phyloP scores from a whole-genome alignment of 2,329 filamentous ascomycete genomes.

The Aspergillus udagawae region DNA sequence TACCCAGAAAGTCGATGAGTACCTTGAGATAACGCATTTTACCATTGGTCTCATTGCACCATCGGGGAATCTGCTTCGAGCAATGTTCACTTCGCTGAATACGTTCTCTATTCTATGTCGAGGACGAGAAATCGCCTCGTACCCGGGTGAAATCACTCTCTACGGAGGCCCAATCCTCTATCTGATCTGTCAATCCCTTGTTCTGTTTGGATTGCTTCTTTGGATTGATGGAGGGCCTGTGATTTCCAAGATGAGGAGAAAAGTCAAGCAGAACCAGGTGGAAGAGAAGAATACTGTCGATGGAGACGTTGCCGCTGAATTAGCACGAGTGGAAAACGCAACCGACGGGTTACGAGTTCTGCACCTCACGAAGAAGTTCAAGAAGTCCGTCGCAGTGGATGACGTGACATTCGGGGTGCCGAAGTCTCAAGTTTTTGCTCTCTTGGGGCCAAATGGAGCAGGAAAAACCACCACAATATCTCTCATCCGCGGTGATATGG shows the following conservation, averaged over 20 bases:
- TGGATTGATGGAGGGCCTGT: constrained; percentile 76
- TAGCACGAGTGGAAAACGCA: constrained; percentile 57
- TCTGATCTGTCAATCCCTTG: constrained; percentile 66
- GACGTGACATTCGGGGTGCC: constrained; percentile 80
- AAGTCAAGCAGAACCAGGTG: constrained; percentile 42
- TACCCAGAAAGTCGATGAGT: constrained; percentile 62
- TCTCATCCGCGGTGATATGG: constrained; percentile 82
- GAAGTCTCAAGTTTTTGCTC: constrained; percentile 77
- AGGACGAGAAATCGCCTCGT: constrained; percentile 58
- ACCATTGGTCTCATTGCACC: constrained; percentile 70
- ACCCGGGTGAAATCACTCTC: constrained; percentile 66
- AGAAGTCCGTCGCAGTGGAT: constrained; percentile 73
- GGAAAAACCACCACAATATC: constrained; percentile 89
- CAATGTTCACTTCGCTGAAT: constrained; percentile 75
- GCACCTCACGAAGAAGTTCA: constrained; percentile 76
- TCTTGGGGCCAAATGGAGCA: constrained; percentile 86
- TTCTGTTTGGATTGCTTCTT: constrained; percentile 69
- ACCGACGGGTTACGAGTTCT: constrained; percentile 71
- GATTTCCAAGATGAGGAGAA: constrained; percentile 50
- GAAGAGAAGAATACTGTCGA: constrained; percentile 41
- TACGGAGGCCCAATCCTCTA: constrained; percentile 86
- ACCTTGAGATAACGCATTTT: constrained; percentile 69
- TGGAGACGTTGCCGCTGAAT: constrained; percentile 63
- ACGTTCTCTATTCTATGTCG: constrained; percentile 75
- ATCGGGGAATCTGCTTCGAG: constrained; percentile 68